These are phyloP conservation scores for Grifola frondosa DNA, from an alignment of 1,284 basidiomycete genomes.

Conservation along the genomic window DNA sequence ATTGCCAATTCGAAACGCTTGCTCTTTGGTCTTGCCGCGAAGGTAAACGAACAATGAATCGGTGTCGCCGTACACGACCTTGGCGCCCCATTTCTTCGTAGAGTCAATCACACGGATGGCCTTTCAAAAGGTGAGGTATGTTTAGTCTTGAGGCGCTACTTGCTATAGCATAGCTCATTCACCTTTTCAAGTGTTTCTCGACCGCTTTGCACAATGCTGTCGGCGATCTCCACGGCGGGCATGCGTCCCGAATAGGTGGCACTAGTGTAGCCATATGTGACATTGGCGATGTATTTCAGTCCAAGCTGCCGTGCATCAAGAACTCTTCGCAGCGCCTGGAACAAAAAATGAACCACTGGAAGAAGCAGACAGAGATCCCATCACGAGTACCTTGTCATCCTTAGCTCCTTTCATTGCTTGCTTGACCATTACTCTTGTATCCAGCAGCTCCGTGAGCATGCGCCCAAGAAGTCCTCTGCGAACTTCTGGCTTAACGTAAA, in stretches of 20 bases:
- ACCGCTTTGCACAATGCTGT: slow-evolving; percentile 96
- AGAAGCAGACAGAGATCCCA: slow-evolving; percentile 10
- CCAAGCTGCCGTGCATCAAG: slow-evolving; percentile 88
- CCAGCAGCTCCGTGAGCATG: slow-evolving; percentile 92
- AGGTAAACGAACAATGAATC: slow-evolving; percentile 94
- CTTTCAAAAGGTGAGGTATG: slow-evolving; percentile 37
- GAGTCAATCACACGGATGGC: slow-evolving; percentile 83
- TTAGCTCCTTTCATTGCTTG: slow-evolving; percentile 86
- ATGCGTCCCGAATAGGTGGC: slow-evolving; percentile 95
- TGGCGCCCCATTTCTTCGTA: slow-evolving; percentile 83
- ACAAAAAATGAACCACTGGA: neutral
- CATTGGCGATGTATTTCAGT: slow-evolving; percentile 85
- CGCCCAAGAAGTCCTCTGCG: slow-evolving; percentile 85
- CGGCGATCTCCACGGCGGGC: slow-evolving; percentile 98
- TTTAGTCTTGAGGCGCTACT: neutral
- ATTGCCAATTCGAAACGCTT: slow-evolving; percentile 90
- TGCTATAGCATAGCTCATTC: slow-evolving; percentile 7
- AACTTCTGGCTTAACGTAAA: slow-evolving; percentile 87
- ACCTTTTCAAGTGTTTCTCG: slow-evolving; percentile 95
- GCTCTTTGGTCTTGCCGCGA: slow-evolving; percentile 85
- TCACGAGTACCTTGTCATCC: slow-evolving; percentile 78
- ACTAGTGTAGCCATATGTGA: slow-evolving; percentile 94
- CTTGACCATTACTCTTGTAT: slow-evolving; percentile 98
- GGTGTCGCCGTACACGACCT: slow-evolving; percentile 96
- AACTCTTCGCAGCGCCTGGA: slow-evolving; percentile 69